Conservation (phyloP, 1,139 yeast genomes). For the Debaryomycetaceae sp. region DNA sequence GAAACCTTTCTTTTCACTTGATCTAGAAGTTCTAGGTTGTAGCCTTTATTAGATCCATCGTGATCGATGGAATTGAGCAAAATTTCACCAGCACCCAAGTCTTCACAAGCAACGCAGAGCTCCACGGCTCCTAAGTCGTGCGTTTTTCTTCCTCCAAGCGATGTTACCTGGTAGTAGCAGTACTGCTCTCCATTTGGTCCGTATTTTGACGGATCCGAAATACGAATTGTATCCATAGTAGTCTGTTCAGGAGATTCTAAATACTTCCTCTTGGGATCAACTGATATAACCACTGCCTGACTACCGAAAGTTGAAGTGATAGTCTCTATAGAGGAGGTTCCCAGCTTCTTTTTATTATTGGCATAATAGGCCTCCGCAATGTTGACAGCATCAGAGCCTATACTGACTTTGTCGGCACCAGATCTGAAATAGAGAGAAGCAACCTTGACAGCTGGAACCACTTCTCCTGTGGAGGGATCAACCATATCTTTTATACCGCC, state of each 20-base stretch:
- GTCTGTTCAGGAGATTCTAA: slow-evolving; percentile 59
- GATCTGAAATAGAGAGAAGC: slow-evolving; percentile 89
- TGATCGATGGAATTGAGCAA: slow-evolving; percentile 90
- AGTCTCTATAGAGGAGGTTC: slow-evolving; percentile 84
- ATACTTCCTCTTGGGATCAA: slow-evolving; percentile 88
- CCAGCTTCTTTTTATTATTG: slow-evolving; percentile 55
- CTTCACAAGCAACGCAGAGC: slow-evolving; percentile 83
- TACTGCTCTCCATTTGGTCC: slow-evolving; percentile 87
- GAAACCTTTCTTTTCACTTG: slow-evolving; percentile 74
- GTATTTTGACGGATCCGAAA: slow-evolving; percentile 41
- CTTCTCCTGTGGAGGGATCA: slow-evolving; percentile 72
- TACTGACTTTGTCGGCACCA: slow-evolving; percentile 96
- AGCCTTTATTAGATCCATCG: slow-evolving; percentile 94
- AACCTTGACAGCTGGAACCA: slow-evolving; percentile 80
- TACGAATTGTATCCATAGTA: slow-evolving; percentile 52
- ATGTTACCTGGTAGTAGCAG: slow-evolving; percentile 93
- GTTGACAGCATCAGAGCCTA: slow-evolving; percentile 93
- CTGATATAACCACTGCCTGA: slow-evolving; percentile 96
- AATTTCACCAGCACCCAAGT: slow-evolving; percentile 95
- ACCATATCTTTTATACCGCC: slow-evolving; percentile 92
- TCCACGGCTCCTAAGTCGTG: slow-evolving; percentile 92
- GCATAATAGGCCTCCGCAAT: slow-evolving; percentile 83
- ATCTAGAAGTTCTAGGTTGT: slow-evolving; percentile 75
- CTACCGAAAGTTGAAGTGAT: slow-evolving; percentile 89
- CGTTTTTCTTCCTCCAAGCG: slow-evolving; percentile 89